Percentiles rank a stretch among this genome's conserved stretches.
Conservation (phyloP, 2,329 filamentous ascomycete species). For the Trichophyton mentagrophytes region DNA sequence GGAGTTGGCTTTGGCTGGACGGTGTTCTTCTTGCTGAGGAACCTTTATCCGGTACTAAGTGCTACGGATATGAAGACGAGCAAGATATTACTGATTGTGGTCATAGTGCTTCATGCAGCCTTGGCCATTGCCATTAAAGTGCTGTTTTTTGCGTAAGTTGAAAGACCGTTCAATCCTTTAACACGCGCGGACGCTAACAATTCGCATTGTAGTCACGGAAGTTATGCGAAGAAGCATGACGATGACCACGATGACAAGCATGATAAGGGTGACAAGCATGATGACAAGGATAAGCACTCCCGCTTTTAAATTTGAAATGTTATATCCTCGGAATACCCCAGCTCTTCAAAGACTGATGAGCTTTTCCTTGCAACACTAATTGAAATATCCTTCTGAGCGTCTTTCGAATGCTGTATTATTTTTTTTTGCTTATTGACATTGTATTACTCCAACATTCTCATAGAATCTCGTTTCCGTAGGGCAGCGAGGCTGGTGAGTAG, state of each 20-base stretch:
- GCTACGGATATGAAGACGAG: slow-evolving; percentile 87
- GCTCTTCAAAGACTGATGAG: background rate
- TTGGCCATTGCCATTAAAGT: slow-evolving; percentile 90
- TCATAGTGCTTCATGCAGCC: slow-evolving; percentile 76
- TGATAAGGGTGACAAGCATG: slow-evolving; percentile 21
- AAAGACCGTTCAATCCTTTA: background rate
- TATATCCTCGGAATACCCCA: background rate
- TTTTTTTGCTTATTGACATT: background rate
- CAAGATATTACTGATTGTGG: slow-evolving; percentile 72
- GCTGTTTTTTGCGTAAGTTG: slow-evolving; percentile 69
- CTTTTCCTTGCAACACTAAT: background rate
- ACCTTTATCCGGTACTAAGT: slow-evolving; percentile 80
- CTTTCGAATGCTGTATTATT: slow-evolving; percentile 1
- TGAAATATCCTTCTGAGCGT: background rate
- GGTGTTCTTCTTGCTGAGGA: slow-evolving; percentile 72
- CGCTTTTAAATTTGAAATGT: background rate
- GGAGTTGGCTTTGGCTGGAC: slow-evolving; percentile 71
- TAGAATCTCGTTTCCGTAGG: background rate
- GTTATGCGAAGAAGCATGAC: slow-evolving; percentile 41
- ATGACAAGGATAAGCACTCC: background rate
- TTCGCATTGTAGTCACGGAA: slow-evolving; percentile 41
- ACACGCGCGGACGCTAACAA: slow-evolving; percentile 10
- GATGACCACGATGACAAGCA: slow-evolving; percentile 22
- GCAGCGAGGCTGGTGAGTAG: background rate
- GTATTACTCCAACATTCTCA: slow-evolving; percentile 1